A percentile compares a stretch with the other conserved stretches of the same genome.
phyloP scores from a whole-genome alignment of 805 yeast species.

The Dipodascopsis tothii region DNA sequence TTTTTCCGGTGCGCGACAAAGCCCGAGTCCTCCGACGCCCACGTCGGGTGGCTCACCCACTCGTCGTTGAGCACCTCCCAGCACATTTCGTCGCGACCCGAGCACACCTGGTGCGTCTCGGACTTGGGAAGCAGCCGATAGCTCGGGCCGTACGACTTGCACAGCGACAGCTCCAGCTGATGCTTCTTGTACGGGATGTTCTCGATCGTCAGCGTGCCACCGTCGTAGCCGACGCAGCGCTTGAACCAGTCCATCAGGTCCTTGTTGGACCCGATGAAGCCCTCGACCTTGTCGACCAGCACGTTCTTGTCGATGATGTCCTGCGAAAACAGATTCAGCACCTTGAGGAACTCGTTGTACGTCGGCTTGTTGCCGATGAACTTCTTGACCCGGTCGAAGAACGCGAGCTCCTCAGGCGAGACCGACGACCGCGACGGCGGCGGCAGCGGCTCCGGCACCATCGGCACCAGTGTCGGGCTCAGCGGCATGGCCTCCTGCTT shows the following conservation, averaged over 20 bases:
- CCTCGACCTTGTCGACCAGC: slow-evolving; percentile 74
- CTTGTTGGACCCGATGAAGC: slow-evolving; percentile 71
- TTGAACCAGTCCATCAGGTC: slow-evolving; percentile 89
- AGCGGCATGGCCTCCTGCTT: slow-evolving; percentile 23
- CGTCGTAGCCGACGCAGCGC: slow-evolving; percentile 80
- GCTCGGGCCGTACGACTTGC: slow-evolving; percentile 93
- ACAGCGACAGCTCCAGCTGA: slow-evolving; percentile 76
- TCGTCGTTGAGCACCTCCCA: slow-evolving; percentile 98
- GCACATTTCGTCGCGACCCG: slow-evolving; percentile 97
- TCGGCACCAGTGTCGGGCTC: slow-evolving; percentile 71
- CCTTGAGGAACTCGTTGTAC: slow-evolving; percentile 85
- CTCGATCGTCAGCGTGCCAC: slow-evolving; percentile 78
- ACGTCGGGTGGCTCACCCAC: slow-evolving; percentile 99
- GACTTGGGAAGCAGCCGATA: slow-evolving; percentile 87
- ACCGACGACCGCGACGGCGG: slow-evolving; percentile 48
- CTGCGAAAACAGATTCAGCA: slow-evolving; percentile 79
- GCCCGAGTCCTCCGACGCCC: slow-evolving; percentile 99
- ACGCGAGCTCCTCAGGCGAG: slow-evolving; percentile 74
- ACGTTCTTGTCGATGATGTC: slow-evolving; percentile 80
- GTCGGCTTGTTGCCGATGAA: slow-evolving; percentile 81
- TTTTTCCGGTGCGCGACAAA: slow-evolving; percentile 98
- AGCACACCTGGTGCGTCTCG: slow-evolving; percentile 93
- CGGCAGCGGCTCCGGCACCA: slow-evolving; percentile 71
- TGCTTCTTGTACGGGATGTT: slow-evolving; percentile 82
- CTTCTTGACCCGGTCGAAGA: slow-evolving; percentile 87